Evolutionary conservation across 2,329 filamentous ascomycete species (phyloP).

Genomic region (Lecanosticta acicola): DNA sequence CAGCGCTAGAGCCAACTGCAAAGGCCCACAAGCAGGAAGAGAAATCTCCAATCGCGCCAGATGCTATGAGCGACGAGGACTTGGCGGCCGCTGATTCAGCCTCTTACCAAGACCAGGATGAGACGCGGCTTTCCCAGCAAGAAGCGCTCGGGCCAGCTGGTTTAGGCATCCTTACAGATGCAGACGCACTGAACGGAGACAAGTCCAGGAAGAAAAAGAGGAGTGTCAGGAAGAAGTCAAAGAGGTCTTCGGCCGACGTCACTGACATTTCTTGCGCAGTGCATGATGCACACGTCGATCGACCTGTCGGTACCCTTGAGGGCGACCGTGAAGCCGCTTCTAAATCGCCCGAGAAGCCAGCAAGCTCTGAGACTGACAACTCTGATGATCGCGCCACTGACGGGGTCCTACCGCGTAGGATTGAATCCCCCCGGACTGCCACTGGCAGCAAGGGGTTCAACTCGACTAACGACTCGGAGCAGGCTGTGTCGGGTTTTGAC

Average conservation of each 20-base stretch:
- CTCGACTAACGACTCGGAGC: neutral
- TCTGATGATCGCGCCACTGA: neutral
- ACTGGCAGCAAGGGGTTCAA: neutral
- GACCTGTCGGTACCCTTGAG: neutral
- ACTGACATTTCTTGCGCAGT: neutral
- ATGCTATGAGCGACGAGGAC: no score
- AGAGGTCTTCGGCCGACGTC: conserved; percentile 1
- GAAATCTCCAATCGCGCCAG: no score
- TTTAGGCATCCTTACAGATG: neutral
- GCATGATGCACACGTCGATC: neutral
- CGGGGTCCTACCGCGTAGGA: neutral
- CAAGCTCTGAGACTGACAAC: neutral
- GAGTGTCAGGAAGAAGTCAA: conserved; percentile 11
- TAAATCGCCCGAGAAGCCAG: neutral
- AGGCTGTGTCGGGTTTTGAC: neutral
- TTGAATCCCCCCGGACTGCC: neutral
- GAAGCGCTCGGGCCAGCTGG: no score
- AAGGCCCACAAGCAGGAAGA: no score
- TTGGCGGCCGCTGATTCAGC: no score
- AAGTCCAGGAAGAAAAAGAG: conserved; percentile 7
- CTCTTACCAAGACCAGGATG: neutral
- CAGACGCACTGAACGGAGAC: neutral
- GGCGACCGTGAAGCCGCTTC: neutral
- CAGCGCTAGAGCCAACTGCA: no score
- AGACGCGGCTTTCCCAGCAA: no score